phyloP scores from a whole-genome alignment of 177 flowering plant genomes.

The Tripterygium wilfordii region DNA sequence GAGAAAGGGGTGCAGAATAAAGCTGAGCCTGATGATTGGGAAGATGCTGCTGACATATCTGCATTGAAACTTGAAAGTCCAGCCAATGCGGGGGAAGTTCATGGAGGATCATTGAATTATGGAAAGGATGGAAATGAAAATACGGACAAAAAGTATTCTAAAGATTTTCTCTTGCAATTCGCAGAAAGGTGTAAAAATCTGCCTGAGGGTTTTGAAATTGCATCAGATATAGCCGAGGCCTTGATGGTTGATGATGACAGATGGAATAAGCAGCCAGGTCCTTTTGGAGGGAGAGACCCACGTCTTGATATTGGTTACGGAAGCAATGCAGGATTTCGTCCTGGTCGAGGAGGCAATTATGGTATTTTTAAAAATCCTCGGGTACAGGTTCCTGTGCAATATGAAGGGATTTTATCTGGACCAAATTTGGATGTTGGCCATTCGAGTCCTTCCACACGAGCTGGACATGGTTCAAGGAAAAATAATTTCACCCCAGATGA shows the following conservation, averaged over 20 bases:
- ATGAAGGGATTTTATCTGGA: conserved; percentile 64
- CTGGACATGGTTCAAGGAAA: too few relatives aligned
- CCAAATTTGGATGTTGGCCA: conserved; percentile 58
- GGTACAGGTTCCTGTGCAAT: conserved; percentile 39
- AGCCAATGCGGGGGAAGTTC: conserved; percentile 19
- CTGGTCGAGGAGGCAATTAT: conserved; percentile 64
- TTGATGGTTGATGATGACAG: conserved; percentile 59
- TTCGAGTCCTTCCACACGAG: conserved; percentile 72
- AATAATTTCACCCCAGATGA: too few relatives aligned
- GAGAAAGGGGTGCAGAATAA: conserved; percentile 32
- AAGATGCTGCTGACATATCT: conserved; percentile 89
- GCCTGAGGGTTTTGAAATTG: conserved; percentile 58
- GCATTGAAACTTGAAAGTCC: conserved; percentile 53
- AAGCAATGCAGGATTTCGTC: conserved; percentile 55
- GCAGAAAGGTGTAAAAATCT: conserved; percentile 48
- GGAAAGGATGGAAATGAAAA: conserved; percentile 27
- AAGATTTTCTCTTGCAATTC: conserved; percentile 86
- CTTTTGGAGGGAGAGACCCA: conserved; percentile 40
- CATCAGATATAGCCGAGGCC: conserved; percentile 46
- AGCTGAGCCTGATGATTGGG: conserved; percentile 94
- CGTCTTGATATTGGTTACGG: conserved; percentile 39
- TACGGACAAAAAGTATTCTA: conserved; percentile 56
- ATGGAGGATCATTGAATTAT: conserved; percentile 6
- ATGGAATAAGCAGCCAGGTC: conserved; percentile 60
- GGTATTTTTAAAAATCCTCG: conserved; percentile 70